Conservation (phyloP, 2,329 filamentous ascomycete genomes). For the Colletotrichum shisoi region DNA sequence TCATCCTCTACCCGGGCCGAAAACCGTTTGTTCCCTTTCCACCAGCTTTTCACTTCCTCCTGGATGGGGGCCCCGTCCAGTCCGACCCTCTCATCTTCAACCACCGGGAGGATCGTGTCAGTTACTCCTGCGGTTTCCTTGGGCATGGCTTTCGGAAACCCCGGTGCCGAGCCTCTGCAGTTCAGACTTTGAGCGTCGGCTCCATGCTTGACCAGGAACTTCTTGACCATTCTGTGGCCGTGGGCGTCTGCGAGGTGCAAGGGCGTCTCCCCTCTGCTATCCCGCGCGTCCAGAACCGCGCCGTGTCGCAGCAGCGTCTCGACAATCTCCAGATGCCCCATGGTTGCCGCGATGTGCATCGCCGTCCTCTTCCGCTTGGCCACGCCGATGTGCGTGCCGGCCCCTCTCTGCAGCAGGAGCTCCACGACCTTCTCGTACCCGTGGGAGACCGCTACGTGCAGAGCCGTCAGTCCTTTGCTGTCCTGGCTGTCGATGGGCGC, state of each 20-base stretch:
- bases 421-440: not conserved
- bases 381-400: not conserved
- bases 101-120: not conserved
- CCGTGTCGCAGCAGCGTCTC: not conserved
- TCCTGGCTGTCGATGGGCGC: not conserved
- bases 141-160: no score
- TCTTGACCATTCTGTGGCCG: not conserved
- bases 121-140: no score
- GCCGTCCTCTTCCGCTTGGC: not conserved
- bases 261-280: not conserved
- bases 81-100: not conserved
- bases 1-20: not conserved
- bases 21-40: slow-evolving; percentile 1
- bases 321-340: not conserved
- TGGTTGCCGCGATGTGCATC: not conserved
- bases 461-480: not conserved
- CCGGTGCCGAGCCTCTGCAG: not conserved
- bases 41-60: not conserved
- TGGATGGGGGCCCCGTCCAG: not conserved
- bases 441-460: not conserved
- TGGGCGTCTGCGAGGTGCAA: not conserved
- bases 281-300: not conserved
- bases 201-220: not conserved
- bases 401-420: not conserved
- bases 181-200: not conserved